Percentiles rank a stretch among this genome's conserved stretches.
Conservation (phyloP, 139 green algal species). For the Eudorina sp. region DNA sequence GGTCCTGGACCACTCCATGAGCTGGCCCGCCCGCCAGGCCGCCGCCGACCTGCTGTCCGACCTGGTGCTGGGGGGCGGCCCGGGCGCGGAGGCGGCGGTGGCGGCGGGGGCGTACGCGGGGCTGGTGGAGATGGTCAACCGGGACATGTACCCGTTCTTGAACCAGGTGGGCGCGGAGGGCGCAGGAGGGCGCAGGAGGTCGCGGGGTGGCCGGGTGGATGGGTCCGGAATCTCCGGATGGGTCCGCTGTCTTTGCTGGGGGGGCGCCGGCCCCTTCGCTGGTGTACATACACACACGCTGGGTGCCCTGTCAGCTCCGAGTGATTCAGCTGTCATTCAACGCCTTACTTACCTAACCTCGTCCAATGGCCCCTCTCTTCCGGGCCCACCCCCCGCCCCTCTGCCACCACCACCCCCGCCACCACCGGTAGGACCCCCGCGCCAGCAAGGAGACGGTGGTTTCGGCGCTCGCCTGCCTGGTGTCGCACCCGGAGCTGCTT, state of each 20-base stretch:
- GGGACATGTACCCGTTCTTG: conserved; percentile 39
- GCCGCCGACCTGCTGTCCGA: conserved; percentile 47
- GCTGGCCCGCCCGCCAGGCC: conserved; percentile 16
- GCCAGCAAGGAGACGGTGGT: conserved; percentile 31
- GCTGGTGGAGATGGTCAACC: conserved; percentile 35
- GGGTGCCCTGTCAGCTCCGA: no score
- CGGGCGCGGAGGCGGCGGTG: conserved; percentile 39
- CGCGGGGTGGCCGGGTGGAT: neutral
- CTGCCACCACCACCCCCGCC: neutral
- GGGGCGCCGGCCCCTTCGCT: no score
- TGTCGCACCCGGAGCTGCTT: conserved; percentile 29
- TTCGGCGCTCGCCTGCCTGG: conserved; percentile 20
- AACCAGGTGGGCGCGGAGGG: conserved; percentile 23
- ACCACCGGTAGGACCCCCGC: conserved; percentile 7
- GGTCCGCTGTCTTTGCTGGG: no score
- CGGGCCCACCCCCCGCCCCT: no score
- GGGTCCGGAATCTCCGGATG: no score
- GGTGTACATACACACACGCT: no score
- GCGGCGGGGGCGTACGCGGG: conserved; percentile 11
- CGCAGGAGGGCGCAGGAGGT: neutral
- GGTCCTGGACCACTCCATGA: conserved; percentile 30
- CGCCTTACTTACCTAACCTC: no score
- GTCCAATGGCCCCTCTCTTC: no score
- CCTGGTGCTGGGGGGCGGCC: conserved; percentile 29
- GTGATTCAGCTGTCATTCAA: no score